These are phyloP conservation scores for Wallacemonas sp. DNA, from an alignment of 208 protist genomes.

Conservation along the genomic window DNA sequence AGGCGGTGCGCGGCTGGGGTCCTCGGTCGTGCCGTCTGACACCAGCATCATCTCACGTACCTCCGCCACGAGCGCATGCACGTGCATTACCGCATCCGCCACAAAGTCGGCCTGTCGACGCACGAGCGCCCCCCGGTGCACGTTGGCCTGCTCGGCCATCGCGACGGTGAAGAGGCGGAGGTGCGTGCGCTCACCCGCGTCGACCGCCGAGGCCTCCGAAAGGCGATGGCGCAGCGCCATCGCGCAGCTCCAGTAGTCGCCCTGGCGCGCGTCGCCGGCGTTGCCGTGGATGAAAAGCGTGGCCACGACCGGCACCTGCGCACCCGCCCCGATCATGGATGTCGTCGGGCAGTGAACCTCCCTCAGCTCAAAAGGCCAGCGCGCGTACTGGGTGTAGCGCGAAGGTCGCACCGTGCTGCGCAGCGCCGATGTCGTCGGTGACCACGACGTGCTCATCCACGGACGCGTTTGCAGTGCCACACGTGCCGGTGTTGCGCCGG, in stretches of 20 bases:
- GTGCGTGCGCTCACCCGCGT: not conserved
- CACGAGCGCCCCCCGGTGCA: slow-evolving; percentile 52
- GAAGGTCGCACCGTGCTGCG: not conserved
- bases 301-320: not conserved
- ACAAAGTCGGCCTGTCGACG: slow-evolving; percentile 48
- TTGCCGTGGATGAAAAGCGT: slow-evolving; percentile 66
- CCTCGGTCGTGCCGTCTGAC: not conserved
- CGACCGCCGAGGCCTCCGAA: not conserved
- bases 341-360: not conserved
- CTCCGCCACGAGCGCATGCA: not conserved
- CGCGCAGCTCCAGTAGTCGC: slow-evolving; percentile 30
- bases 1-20: not conserved
- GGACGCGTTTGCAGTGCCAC: no score
- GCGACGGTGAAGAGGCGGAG: slow-evolving; percentile 37
- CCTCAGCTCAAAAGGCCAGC: slow-evolving; percentile 10
- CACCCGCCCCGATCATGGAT: no score
- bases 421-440: not conserved
- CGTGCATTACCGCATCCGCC: slow-evolving; percentile 29
- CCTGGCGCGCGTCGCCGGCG: slow-evolving; percentile 36
- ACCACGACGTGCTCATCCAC: no score
- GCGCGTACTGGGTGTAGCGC: not conserved
- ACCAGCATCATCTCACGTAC: not conserved
- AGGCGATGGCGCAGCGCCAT: slow-evolving; percentile 15
- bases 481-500: not conserved
- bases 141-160: slow-evolving; percentile 47